Evolutionary conservation across 2,329 filamentous ascomycete species (phyloP).

Genomic region (Fusarium dimerum): DNA sequence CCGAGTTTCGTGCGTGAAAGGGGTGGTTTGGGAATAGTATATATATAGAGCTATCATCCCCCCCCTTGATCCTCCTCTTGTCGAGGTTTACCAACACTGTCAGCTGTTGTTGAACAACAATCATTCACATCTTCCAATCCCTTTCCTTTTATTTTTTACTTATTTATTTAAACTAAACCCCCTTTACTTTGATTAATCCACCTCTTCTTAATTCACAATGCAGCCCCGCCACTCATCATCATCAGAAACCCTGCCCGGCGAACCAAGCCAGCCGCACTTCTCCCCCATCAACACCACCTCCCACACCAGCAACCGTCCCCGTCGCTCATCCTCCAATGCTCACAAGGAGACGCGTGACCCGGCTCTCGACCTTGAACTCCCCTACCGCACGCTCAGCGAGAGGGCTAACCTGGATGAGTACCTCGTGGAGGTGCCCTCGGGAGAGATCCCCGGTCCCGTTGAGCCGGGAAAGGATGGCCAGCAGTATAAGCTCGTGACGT

Average conservation of each 20-base stretch:
- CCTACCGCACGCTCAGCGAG: constrained; percentile 63
- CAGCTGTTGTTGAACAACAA: no score
- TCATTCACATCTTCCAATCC: no score
- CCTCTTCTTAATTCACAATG: constrained; percentile 8
- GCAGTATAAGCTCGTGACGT: constrained; percentile 60
- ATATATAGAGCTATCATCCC: constrained; percentile 17
- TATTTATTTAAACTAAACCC: no score
- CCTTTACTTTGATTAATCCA: no score
- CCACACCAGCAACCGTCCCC: constrained; percentile 17
- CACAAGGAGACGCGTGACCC: constrained; percentile 42
- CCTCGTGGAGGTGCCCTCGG: constrained; percentile 58
- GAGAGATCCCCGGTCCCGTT: constrained; percentile 57
- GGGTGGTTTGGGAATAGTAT: constrained; percentile 1
- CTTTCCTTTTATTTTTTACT: no score
- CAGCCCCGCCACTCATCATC: constrained; percentile 14
- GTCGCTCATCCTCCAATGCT: constrained; percentile 25
- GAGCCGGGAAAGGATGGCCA: constrained; percentile 23
- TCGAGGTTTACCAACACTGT: no score
- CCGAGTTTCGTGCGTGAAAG: constrained; percentile 19
- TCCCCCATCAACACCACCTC: constrained; percentile 25
- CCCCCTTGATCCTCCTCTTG: no score
- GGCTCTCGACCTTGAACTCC: constrained; percentile 56
- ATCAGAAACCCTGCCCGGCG: constrained; percentile 19
- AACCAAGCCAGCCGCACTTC: constrained; percentile 11
- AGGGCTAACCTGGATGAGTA: constrained; percentile 68